Conservation (phyloP, 2,329 filamentous ascomycete genomes). For the Aspergillus fijiensis region DNA sequence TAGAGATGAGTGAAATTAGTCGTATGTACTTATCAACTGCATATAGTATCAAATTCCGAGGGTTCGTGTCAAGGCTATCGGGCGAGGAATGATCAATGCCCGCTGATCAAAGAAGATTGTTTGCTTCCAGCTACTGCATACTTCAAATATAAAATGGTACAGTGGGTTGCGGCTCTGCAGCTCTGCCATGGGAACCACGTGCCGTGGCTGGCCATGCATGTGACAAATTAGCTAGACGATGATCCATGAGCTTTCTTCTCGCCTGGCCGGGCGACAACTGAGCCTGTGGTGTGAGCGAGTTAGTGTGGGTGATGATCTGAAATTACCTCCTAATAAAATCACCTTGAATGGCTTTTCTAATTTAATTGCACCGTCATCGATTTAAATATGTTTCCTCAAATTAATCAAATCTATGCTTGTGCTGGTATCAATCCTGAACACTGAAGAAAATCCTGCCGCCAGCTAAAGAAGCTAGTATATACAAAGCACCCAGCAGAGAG, state of each 20-base stretch:
- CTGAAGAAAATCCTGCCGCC: neutral
- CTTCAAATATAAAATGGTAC: too few species aligned
- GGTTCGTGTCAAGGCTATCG: too few species aligned
- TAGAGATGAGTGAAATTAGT: neutral
- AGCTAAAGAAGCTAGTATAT: constrained; percentile 15
- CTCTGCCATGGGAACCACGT: neutral
- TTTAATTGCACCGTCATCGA: neutral
- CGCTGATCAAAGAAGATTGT: neutral
- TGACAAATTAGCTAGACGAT: neutral
- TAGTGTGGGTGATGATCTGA: too few species aligned
- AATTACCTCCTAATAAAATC: too few species aligned
- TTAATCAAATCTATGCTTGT: constrained; percentile 13
- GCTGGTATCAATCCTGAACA: constrained; percentile 11
- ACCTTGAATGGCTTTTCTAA: neutral
- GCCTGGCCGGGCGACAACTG: too few species aligned
- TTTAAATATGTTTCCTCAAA: neutral
- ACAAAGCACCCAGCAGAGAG: constrained; percentile 10
- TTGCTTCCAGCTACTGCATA: neutral
- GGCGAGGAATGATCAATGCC: too few species aligned
- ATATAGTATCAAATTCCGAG: too few species aligned
- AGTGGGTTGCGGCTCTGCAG: neutral
- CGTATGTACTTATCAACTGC: too few species aligned
- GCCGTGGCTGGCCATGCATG: neutral
- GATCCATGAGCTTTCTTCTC: too few species aligned
- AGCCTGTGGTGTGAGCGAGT: too few species aligned